Evolutionary conservation across 179 eudicot species (phyloP), one percentile per base, ranked within the genome.

Genomic region (Monotropa hypopitys): DNA sequence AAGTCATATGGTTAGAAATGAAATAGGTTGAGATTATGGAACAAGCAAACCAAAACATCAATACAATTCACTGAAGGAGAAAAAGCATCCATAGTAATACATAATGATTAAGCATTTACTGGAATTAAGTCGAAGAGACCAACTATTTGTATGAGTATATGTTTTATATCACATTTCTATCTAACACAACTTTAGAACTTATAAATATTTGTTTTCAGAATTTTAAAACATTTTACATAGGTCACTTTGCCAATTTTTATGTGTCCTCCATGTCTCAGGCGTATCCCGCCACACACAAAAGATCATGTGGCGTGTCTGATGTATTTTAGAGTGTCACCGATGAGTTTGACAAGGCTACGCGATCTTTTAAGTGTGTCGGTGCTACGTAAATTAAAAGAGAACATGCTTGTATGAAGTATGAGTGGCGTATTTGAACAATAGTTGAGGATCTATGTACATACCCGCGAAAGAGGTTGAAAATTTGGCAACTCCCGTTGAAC

Each of bases 401-500:
- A 56, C 12, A 7, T 56, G 1, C 21, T 32, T 57, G 33, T 26
- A 2, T 61, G 66, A 61, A 61, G 66, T 61, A 28, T 3, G 13
- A 28, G 67, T 0, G 18, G 18, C 5, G 23, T 32, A 59, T 59
- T 33, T 10, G 65, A 59, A 59, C 33, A 59, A 28, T 30, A 28
- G 35, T 61, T 12, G 38, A 61, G 28, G 67, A 1, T 28, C 4
- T 11, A 28, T 18, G 15, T 15, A 61, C 33, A 50, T 76, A 87
- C 89, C 83, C 89, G 76, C 5, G 87, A 84, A 51, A 83, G 82
- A 54, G 86, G 87, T 49, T 79, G 89, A 21, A 77, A 23, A 67
- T 84, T 81, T 72, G 89, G 89, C 23, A 87, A 20, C 70, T 87
- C 89, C 59, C 82, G 67, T 16, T 87, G 87, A 72, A 79, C 74